Conservation (phyloP, 2,329 filamentous ascomycete species). For the Alternaria conjuncta region DNA sequence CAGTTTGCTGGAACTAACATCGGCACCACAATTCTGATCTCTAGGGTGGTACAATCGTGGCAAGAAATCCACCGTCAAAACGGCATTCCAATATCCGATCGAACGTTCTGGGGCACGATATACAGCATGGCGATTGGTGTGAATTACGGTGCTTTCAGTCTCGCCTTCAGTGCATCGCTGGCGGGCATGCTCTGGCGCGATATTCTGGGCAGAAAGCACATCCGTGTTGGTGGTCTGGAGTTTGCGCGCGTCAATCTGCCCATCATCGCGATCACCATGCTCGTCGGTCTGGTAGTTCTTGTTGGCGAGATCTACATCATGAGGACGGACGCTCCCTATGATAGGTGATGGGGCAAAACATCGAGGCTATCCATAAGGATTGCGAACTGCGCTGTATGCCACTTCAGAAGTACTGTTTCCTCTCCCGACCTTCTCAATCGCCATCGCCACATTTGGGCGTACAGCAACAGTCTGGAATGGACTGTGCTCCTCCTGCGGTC, state of each 20-base stretch:
- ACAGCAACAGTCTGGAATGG: background rate
- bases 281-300: constrained; percentile 66
- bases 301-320: constrained; percentile 69
- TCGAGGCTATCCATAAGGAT: background rate
- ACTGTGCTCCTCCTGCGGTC: background rate
- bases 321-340: constrained; percentile 37
- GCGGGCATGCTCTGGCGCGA: constrained; percentile 76
- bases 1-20: constrained; percentile 81
- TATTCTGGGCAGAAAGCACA: constrained; percentile 72
- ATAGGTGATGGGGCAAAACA: background rate
- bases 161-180: constrained; percentile 73
- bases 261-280: constrained; percentile 73
- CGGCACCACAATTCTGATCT: constrained; percentile 75
- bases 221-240: constrained; percentile 67
- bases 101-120: constrained; percentile 75
- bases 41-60: constrained; percentile 74
- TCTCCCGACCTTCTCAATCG: background rate
- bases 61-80: constrained; percentile 61
- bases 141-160: constrained; percentile 77
- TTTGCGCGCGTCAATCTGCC: constrained; percentile 73
- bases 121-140: constrained; percentile 75
- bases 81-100: constrained; percentile 61
- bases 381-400: background rate
- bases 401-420: background rate
- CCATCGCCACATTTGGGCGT: background rate